A percentile compares a stretch with the other conserved stretches of the same genome.
phyloP scores from a whole-genome alignment of 768 basidiomycete species.

The Kwoniella sp. region DNA sequence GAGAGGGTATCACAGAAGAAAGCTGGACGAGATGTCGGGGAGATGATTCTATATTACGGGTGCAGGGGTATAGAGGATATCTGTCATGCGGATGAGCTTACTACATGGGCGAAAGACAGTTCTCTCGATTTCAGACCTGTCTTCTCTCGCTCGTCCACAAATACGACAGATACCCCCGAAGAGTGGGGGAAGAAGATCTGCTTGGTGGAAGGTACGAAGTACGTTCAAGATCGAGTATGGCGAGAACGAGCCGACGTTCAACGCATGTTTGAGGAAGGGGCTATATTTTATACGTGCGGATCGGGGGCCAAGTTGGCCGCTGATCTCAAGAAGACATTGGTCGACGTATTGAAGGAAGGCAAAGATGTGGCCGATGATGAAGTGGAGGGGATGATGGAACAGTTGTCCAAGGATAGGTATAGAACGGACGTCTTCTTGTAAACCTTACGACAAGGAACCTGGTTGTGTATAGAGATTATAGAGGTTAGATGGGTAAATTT shows the following conservation, averaged over 20 bases:
- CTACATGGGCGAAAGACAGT: conserved; percentile 58
- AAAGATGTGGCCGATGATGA: conserved; percentile 2
- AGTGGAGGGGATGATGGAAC: not conserved
- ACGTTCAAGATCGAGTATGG: conserved; percentile 1
- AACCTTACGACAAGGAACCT: too few relatives aligned
- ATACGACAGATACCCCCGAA: not conserved
- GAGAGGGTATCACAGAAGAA: conserved; percentile 60
- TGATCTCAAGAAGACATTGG: not conserved
- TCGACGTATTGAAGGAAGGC: not conserved
- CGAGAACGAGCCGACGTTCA: not conserved
- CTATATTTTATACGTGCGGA: not conserved
- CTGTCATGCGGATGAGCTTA: conserved; percentile 60
- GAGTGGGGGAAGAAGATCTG: not conserved
- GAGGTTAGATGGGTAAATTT: not conserved
- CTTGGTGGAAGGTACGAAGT: not conserved
- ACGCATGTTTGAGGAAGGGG: not conserved
- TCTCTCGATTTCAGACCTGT: not conserved
- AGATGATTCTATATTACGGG: conserved; percentile 60
- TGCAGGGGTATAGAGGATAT: conserved; percentile 58
- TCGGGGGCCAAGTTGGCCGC: not conserved
- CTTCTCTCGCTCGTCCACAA: not conserved
- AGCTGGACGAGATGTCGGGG: conserved; percentile 58
- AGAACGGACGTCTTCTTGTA: not conserved
- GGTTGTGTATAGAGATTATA: too few relatives aligned
- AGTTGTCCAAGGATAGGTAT: not conserved